Base-by-base conservation (phyloP, 495 filamentous ascomycete species). In the Evernia prunastri region DNA sequence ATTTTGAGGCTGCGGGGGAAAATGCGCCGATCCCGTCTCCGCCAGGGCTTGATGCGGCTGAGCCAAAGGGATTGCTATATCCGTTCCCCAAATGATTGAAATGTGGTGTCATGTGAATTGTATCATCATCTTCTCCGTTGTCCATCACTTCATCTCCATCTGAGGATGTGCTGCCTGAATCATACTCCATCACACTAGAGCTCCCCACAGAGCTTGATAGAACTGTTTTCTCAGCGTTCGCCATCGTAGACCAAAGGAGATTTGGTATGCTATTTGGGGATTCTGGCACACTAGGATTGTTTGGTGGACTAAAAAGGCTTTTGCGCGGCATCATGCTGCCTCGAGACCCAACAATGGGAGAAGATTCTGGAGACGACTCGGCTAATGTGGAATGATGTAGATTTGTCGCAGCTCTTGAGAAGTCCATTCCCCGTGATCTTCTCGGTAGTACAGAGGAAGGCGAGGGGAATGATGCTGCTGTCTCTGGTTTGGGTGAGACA, bases 381-480 rank as follows among this genome's bases (percentile, higher is more conserved):
- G 92, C 92, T 11, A 97, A 81, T 4, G 89, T 97, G 29, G 94
- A 97, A 74, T 97, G 95, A 77, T 98, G 94, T 15, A 98, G 82
- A 67, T 91, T 96, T 7, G 94, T 97, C 63, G 92, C 93, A 53
- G 91, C 91, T 67, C 92, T 83, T n/a, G 92, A 90, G 74, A 94
- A 96, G 71, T 97, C 92, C 58, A 96, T 76, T 36, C 92, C 92
- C 31, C 92, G 84, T 9, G 91, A 95, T 58, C 91, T 86, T 58
- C 92, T 82, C 54, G 92, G 92, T 18, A 97, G 82, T 23, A 92
- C 87, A 20, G 90, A 94, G n/a, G 84, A 80, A 20, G 88, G 86
- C 6, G 91, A 91, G 54, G 89, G 88, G 77, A 94, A 96, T 37
- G 85, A 89, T 64, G 89, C 87, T 20, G 87, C 85, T 63, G 88